These are phyloP conservation scores for Coemansia umbellata DNA, from an alignment of 192 early-diverging fungal genomes.

Conservation along the genomic window DNA sequence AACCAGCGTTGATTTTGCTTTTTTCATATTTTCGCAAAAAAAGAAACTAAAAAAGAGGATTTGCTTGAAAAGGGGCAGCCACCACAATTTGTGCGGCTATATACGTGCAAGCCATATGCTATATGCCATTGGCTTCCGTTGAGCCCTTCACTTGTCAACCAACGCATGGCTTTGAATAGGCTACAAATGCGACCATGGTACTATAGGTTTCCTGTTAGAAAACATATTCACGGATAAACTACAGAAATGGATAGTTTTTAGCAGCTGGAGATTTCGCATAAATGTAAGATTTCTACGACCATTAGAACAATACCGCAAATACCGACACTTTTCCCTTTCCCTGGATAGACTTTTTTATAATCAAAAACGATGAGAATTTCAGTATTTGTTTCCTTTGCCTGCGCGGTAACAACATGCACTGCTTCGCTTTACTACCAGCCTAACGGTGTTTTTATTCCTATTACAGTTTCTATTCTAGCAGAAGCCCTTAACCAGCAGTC, in stretches of 20 bases:
- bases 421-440: conserved; percentile 23
- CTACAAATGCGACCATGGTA: too few relatives aligned
- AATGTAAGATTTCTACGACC: too few relatives aligned
- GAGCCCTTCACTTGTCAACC: neutral
- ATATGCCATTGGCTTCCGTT: neutral
- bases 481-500: conserved; percentile 3
- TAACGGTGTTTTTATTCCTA: conserved; percentile 25
- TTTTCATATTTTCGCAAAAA: too few relatives aligned
- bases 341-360: neutral
- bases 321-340: too few relatives aligned
- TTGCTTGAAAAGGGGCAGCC: too few relatives aligned
- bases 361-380: conserved; percentile 13
- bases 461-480: conserved; percentile 9
- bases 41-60: too few relatives aligned
- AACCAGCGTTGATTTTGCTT: too few relatives aligned
- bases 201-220: too few relatives aligned
- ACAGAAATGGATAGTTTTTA: neutral
- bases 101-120: too few relatives aligned
- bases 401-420: neutral
- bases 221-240: neutral
- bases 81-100: too few relatives aligned
- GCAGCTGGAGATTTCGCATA: neutral
- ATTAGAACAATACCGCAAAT: too few relatives aligned
- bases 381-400: neutral
- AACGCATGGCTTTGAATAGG: neutral